Evolutionary conservation across 805 yeast species (phyloP), one percentile per base, ranked within the genome.

Genomic region (Ogataea ramenticola): DNA sequence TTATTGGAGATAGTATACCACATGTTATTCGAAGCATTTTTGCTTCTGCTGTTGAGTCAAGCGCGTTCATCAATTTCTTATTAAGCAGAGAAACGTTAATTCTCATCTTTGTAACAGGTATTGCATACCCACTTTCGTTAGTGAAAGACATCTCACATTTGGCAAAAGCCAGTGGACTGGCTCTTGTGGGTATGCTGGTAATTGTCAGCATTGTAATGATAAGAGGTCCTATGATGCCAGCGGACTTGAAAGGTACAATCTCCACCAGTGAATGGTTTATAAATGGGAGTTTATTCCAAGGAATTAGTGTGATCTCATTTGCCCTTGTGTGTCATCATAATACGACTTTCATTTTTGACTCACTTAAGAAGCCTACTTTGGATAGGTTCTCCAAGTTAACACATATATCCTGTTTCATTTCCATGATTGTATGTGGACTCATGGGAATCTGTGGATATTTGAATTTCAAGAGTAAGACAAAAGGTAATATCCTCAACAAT

Each of bases 291-390:
- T 66, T 90, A 3, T 87, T 90, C 58, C 96, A 90, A 62, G 96
- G 96, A 2, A 79, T 90, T 24, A 82, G 93, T n/a, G 96, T 90
- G 41, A 87, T 90, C 29, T 88, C 96, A 1, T 90, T 90, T 67
- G 98, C 98, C 2, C 73, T 91, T 51, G 97, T 90, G 3, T 90
- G 98, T 58, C 98, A 90, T 58, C 98, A 90, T 61, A 90, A 90
- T 60, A 88, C 97, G 0, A 78, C 91, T 26, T 84, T 90, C 56
- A 91, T 90, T 37, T 90, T 82, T 66, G 87, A 86, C 57, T 87
- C 96, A 0, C 72, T 91, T 56, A 75, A 74, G 50, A 76, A 75
- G 19, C 91, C 96, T 6, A 80, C 95, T 3, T 58, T 88, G 51
- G 81, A 79, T 49, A 71, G 90, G 48, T 90, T 90, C 58, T 73